phyloP scores from a whole-genome alignment of 257 asterid species.

The Solanum pennellii region DNA sequence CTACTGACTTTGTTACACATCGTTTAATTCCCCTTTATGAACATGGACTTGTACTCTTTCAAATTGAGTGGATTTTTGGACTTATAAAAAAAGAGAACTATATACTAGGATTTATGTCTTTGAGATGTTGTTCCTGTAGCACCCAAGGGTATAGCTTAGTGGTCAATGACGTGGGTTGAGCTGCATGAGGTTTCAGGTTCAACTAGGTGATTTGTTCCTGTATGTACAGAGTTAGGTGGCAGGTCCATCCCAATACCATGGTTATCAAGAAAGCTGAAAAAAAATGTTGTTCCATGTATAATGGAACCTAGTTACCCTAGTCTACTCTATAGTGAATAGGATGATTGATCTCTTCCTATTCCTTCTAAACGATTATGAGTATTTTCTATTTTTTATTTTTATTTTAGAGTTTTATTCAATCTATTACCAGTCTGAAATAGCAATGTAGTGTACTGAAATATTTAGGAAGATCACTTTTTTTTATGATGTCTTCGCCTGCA shows the following conservation, averaged over 20 bases:
- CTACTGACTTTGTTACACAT: not conserved
- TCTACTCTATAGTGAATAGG: not conserved
- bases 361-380: not conserved
- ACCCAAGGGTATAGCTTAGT: no score
- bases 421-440: not conserved
- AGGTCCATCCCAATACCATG: not conserved
- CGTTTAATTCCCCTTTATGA: not conserved
- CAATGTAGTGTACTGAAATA: not conserved
- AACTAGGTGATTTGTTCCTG: not conserved
- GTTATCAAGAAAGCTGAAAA: not conserved
- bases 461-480: not conserved
- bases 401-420: not conserved
- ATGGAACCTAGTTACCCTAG: not conserved
- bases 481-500: not conserved
- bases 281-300: not conserved
- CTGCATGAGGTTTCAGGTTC: not conserved
- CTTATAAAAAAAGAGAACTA: no score
- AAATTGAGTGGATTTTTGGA: not conserved
- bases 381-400: no score
- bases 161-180: not conserved
- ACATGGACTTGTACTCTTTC: not conserved
- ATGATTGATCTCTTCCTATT: not conserved
- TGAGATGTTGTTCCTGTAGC: not conserved
- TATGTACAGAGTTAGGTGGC: not conserved
- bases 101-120: no score